Percentiles rank a stretch among this genome's conserved stretches.
Evolutionary conservation across 139 green algal genomes (phyloP).

Genomic region (Chlamydomonas asymmetrica): DNA sequence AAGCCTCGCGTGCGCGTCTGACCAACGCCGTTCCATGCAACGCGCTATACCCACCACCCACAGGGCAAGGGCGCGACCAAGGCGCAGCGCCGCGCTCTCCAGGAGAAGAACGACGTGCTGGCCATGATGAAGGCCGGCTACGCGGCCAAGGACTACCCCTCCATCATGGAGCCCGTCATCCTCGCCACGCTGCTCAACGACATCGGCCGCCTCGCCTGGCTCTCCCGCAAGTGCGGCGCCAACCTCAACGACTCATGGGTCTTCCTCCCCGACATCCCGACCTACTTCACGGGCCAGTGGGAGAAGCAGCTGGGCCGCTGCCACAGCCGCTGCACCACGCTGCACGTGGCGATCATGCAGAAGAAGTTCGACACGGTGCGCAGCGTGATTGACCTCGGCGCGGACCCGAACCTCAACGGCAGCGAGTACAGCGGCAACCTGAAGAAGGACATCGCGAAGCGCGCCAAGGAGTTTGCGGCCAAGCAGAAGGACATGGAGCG

Average conservation of each 20-base stretch:
- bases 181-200: constrained; percentile 8
- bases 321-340: constrained; percentile 4
- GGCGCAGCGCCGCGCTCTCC: too few relatives aligned
- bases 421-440: constrained; percentile 15
- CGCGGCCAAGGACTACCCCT: neutral
- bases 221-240: constrained; percentile 9
- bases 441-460: constrained; percentile 2
- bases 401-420: constrained; percentile 34
- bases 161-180: constrained; percentile 11
- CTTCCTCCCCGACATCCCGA: constrained; percentile 36
- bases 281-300: constrained; percentile 29
- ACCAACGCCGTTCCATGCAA: too few relatives aligned
- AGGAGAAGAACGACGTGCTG: too few relatives aligned
- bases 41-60: too few relatives aligned
- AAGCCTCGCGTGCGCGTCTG: too few relatives aligned
- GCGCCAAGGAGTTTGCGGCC: neutral
- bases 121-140: neutral
- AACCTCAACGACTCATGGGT: constrained; percentile 28
- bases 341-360: constrained; percentile 31
- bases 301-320: constrained; percentile 27
- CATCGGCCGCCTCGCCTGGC: neutral
- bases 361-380: constrained; percentile 34
- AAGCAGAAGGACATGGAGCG: neutral
- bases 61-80: too few relatives aligned
- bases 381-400: constrained; percentile 35